Percentiles rank a stretch among this genome's conserved stretches.
Conservation (phyloP, 2,329 filamentous ascomycete species). For the Pseudogymnoascus sp. region DNA sequence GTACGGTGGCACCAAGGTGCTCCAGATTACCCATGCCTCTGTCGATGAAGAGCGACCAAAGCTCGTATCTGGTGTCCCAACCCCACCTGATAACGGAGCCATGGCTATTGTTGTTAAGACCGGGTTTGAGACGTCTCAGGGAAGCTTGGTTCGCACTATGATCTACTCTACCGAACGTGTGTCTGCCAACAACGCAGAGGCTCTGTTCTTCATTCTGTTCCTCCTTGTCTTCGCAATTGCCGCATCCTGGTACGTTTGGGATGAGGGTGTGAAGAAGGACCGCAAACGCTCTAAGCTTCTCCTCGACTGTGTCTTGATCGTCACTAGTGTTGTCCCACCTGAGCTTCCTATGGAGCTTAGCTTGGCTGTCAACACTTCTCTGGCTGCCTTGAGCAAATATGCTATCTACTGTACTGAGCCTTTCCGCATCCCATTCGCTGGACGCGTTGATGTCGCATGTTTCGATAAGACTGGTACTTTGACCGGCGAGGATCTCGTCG, state of each 20-base stretch:
- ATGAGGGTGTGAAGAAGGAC: conserved; percentile 88
- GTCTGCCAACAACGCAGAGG: conserved; percentile 95
- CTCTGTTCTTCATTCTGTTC: conserved; percentile 95
- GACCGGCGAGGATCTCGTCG: conserved; percentile 92
- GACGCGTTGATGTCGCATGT: conserved; percentile 90
- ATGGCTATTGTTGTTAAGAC: conserved; percentile 95
- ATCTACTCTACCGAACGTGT: conserved; percentile 98
- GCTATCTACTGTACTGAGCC: conserved; percentile 99
- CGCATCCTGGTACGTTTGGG: conserved; percentile 98
- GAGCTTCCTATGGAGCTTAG: conserved; percentile 98
- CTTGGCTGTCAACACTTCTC: conserved; percentile 92
- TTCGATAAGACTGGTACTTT: conserved; percentile 98
- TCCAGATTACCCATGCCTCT: conserved; percentile 87
- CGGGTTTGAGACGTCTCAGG: conserved; percentile 96
- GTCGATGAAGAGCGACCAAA: conserved; percentile 64
- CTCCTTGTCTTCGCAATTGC: conserved; percentile 92
- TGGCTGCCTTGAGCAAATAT: conserved; percentile 87
- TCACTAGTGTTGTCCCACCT: conserved; percentile 96
- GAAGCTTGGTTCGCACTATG: conserved; percentile 96
- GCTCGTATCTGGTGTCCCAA: conserved; percentile 65
- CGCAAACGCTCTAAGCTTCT: conserved; percentile 96
- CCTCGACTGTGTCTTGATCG: conserved; percentile 92
- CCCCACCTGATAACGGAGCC: conserved; percentile 88
- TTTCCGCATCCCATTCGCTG: conserved; percentile 94
- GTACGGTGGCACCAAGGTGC: conserved; percentile 93